Percentiles rank a stretch among this genome's conserved stretches.
Conservation (phyloP, 139 green algal genomes). For the Auxenochlorella pyrenoidosa region DNA sequence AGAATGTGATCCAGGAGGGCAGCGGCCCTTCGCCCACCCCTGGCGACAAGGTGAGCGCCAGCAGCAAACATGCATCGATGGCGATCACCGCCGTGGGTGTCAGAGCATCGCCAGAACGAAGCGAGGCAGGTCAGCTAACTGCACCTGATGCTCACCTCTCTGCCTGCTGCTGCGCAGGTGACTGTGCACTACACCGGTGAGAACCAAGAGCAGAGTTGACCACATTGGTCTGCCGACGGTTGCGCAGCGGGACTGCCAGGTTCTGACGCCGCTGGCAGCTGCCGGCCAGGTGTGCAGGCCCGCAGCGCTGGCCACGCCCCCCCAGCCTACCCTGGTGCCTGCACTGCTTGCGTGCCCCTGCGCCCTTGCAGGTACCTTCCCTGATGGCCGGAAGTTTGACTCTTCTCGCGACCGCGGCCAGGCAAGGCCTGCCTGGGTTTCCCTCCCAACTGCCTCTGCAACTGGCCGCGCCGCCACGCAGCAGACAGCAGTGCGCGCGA, state of each 20-base stretch:
- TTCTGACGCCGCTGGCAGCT: background rate
- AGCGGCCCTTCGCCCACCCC: slow-evolving; percentile 35
- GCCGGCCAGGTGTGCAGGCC: background rate
- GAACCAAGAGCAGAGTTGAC: background rate
- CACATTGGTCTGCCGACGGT: background rate
- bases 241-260: background rate
- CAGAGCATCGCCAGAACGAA: background rate
- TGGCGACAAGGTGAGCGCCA: slow-evolving; percentile 24
- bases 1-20: slow-evolving; percentile 25
- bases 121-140: background rate
- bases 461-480: no score
- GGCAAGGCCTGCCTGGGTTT: background rate
- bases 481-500: no score
- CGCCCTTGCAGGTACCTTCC: slow-evolving; percentile 32
- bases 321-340: background rate
- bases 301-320: background rate
- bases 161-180: background rate
- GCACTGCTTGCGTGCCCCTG: no score
- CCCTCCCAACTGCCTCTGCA: no score
- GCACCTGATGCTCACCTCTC: background rate
- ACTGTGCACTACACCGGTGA: slow-evolving; percentile 47
- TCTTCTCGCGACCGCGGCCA: slow-evolving; percentile 60
- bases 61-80: background rate
- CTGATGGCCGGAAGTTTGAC: slow-evolving; percentile 86
- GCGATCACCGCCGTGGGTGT: no score